Percentiles rank a stretch among this genome's conserved stretches.
These are phyloP conservation scores for Phlebiopsis flavidoalba DNA, from an alignment of 768 basidiomycete species.

Conservation along the genomic window DNA sequence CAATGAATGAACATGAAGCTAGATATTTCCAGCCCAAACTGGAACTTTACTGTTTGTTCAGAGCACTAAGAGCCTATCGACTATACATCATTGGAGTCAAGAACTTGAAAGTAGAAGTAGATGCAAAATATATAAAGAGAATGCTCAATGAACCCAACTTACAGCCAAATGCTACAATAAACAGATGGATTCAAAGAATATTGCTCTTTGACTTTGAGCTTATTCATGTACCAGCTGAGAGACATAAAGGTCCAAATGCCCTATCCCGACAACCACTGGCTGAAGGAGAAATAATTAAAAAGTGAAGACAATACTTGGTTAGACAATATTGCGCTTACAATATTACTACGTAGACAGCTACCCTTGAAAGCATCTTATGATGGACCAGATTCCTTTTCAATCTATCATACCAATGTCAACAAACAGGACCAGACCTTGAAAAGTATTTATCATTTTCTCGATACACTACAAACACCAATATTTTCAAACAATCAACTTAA, in stretches of 20 bases:
- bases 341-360: background rate
- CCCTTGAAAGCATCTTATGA: background rate
- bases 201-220: slow-evolving; percentile 33
- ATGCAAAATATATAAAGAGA: slow-evolving; percentile 36
- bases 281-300: slow-evolving; percentile 11
- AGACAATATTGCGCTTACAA: background rate
- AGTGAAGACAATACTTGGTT: slow-evolving; percentile 6
- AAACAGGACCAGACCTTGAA: slow-evolving; percentile 34
- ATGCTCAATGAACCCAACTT: slow-evolving; percentile 38
- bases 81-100: slow-evolving; percentile 26
- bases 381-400: background rate
- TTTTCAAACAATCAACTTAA: background rate
- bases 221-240: slow-evolving; percentile 31
- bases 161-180: slow-evolving; percentile 32
- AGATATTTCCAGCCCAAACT: slow-evolving; percentile 24
- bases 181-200: slow-evolving; percentile 37
- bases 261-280: slow-evolving; percentile 24
- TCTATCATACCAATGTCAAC: slow-evolving; percentile 1
- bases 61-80: slow-evolving; percentile 14
- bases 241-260: slow-evolving; percentile 32
- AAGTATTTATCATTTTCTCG: slow-evolving; percentile 29
- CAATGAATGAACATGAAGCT: slow-evolving; percentile 24
- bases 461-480: slow-evolving; percentile 16
- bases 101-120: slow-evolving; percentile 31
- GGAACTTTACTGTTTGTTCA: slow-evolving; percentile 22